These are phyloP conservation scores for Ploettnerulaceae sp. DNA, from an alignment of 2,329 filamentous ascomycete genomes.

Conservation along the genomic window DNA sequence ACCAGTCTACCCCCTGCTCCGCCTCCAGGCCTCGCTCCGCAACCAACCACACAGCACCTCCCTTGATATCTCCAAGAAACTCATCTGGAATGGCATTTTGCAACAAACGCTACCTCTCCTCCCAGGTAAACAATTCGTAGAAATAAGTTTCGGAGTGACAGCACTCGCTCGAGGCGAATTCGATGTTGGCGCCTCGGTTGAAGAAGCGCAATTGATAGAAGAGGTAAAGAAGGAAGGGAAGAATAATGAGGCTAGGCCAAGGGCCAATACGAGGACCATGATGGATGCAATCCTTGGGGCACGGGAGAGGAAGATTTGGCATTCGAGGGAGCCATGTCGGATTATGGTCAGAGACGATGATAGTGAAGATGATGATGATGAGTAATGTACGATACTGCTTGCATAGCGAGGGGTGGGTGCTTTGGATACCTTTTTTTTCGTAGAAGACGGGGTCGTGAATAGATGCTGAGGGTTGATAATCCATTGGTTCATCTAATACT, in stretches of 20 bases:
- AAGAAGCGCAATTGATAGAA: slow-evolving; percentile 62
- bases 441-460: background rate
- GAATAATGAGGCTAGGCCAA: slow-evolving; percentile 32
- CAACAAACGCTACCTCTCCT: slow-evolving; percentile 68
- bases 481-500: background rate
- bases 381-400: slow-evolving; percentile 19
- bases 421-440: slow-evolving; percentile 6
- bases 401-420: slow-evolving; percentile 11
- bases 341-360: slow-evolving; percentile 48
- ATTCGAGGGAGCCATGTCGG: slow-evolving; percentile 52
- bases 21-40: slow-evolving; percentile 71
- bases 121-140: slow-evolving; percentile 50
- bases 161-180: slow-evolving; percentile 76
- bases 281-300: slow-evolving; percentile 55
- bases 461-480: background rate
- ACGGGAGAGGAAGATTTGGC: slow-evolving; percentile 60
- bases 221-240: slow-evolving; percentile 29
- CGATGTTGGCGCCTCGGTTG: slow-evolving; percentile 73
- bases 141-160: slow-evolving; percentile 65
- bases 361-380: slow-evolving; percentile 18
- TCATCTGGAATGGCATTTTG: slow-evolving; percentile 80
- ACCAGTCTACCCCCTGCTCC: slow-evolving; percentile 66
- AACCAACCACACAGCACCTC: slow-evolving; percentile 61
- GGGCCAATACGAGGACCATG: slow-evolving; percentile 52
- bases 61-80: slow-evolving; percentile 74